phyloP scores from a whole-genome alignment of 202 grass and related monocot genomes.

The Saccharum hybrid region DNA sequence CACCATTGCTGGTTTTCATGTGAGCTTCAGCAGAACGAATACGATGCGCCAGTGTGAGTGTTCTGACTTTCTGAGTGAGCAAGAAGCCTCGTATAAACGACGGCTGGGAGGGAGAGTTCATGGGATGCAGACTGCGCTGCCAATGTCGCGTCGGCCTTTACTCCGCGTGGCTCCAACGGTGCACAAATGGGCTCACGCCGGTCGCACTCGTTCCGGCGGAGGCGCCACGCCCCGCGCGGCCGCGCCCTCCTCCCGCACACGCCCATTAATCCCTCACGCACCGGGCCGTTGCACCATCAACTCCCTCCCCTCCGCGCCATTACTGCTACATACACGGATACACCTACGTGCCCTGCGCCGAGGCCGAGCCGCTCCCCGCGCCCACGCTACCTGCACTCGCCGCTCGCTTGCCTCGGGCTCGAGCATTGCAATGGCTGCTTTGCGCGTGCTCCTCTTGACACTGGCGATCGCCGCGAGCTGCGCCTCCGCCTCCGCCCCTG shows the following conservation, averaged over 20 bases:
- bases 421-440: conserved; percentile 37
- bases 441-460: conserved; percentile 36
- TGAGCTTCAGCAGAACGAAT: no score
- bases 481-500: background rate
- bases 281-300: conserved; percentile 50
- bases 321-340: conserved; percentile 38
- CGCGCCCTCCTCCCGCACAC: conserved; percentile 4
- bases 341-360: background rate
- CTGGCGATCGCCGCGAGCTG: conserved; percentile 19
- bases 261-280: conserved; percentile 59
- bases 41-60: no score
- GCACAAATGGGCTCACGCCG: conserved; percentile 55
- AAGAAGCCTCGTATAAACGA: no score
- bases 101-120: no score
- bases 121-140: no score
- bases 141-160: no score
- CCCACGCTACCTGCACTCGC: background rate
- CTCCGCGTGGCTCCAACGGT: background rate
- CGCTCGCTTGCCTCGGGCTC: background rate
- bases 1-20: no score
- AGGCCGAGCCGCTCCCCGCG: background rate
- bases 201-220: conserved; percentile 44
- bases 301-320: background rate
- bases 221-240: conserved; percentile 2
- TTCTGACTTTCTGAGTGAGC: no score